A percentile compares a stretch with the other conserved stretches of the same genome.
These are phyloP conservation scores for Coemansia pectinata DNA, from an alignment of 192 early-diverging fungal species.

Conservation along the genomic window DNA sequence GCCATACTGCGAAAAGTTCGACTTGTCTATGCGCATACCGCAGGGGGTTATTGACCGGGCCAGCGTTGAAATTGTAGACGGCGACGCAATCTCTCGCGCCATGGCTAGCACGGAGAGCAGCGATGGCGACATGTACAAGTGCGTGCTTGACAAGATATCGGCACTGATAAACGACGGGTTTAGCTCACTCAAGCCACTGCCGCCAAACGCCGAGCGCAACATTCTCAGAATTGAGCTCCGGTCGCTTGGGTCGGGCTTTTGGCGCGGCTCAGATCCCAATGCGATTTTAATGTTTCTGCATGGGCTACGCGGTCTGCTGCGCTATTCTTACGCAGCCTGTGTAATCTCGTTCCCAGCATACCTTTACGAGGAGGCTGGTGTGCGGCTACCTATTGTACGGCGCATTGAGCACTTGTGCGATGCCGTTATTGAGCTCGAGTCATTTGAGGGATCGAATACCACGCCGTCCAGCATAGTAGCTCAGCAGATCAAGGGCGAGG, in stretches of 20 bases:
- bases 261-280: conserved; percentile 64
- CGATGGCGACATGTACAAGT: conserved; percentile 36
- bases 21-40: conserved; percentile 78
- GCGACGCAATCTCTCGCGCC: conserved; percentile 19
- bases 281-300: conserved; percentile 69
- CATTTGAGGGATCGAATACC: conserved; percentile 76
- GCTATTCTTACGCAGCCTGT: conserved; percentile 72
- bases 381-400: conserved; percentile 57
- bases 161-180: conserved; percentile 67
- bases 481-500: conserved; percentile 53
- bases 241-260: conserved; percentile 78
- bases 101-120: conserved; percentile 12
- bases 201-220: conserved; percentile 55
- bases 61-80: conserved; percentile 53
- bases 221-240: conserved; percentile 80
- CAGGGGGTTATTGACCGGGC: conserved; percentile 60
- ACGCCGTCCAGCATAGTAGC: conserved; percentile 53
- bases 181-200: conserved; percentile 53
- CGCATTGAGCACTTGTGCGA: conserved; percentile 81
- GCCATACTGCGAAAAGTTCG: conserved; percentile 81
- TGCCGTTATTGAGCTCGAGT: conserved; percentile 86
- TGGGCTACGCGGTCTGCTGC: conserved; percentile 72
- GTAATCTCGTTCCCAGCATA: conserved; percentile 82
- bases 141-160: conserved; percentile 55
- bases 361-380: conserved; percentile 61